Conservation (phyloP, 2,329 filamentous ascomycete species). For the Penicillium olsonii region DNA sequence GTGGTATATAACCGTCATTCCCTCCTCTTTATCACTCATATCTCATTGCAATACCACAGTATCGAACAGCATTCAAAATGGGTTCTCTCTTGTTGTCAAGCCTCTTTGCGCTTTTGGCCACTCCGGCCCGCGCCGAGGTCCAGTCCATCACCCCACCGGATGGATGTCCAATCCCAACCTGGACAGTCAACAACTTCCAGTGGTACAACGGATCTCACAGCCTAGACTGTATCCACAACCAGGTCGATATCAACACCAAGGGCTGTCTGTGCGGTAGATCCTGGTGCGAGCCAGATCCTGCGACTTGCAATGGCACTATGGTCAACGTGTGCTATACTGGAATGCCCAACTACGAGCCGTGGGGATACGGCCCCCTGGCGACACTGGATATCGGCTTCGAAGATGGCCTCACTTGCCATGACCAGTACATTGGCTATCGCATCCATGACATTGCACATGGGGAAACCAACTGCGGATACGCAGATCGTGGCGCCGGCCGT, state of each 20-base stretch:
- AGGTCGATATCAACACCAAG: constrained; percentile 23
- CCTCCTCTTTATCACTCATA: background rate
- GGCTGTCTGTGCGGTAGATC: constrained; percentile 24
- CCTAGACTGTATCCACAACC: constrained; percentile 18
- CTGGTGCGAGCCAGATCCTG: constrained; percentile 27
- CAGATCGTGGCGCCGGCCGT: constrained; percentile 24
- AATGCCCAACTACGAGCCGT: constrained; percentile 33
- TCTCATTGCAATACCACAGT: background rate
- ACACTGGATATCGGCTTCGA: constrained; percentile 29
- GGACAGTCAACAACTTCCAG: constrained; percentile 25
- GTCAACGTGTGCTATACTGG: constrained; percentile 30
- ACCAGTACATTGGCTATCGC: constrained; percentile 32
- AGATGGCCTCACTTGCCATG: constrained; percentile 28
- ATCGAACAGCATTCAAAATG: no score
- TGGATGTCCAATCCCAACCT: constrained; percentile 31
- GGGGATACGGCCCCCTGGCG: constrained; percentile 29
- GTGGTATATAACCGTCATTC: background rate
- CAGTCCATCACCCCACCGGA: constrained; percentile 26
- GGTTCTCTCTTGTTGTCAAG: background rate
- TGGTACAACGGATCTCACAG: constrained; percentile 21
- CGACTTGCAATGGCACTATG: constrained; percentile 27
- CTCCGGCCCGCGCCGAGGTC: background rate
- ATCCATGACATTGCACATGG: constrained; percentile 32
- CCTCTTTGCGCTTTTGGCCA: background rate
- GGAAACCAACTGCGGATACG: constrained; percentile 30